Percentiles rank a stretch among this genome's conserved stretches.
phyloP scores from a whole-genome alignment of 441 rosid genomes.

The Pelargonium myrrhifolium region DNA sequence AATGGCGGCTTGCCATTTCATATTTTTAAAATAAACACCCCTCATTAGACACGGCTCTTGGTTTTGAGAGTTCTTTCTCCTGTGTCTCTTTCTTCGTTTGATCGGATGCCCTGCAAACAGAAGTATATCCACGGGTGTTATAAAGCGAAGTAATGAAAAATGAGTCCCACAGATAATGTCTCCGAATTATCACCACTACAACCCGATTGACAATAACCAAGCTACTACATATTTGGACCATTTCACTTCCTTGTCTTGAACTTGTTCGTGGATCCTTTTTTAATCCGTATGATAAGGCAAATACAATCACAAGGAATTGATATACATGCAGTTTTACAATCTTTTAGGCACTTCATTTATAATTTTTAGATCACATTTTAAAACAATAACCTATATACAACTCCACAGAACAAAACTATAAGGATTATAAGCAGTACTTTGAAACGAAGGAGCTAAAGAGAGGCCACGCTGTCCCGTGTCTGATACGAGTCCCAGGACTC shows the following conservation, averaged over 20 bases:
- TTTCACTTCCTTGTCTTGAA: not conserved
- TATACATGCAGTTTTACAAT: too few relatives aligned
- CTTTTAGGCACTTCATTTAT: too few relatives aligned
- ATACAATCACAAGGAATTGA: too few relatives aligned
- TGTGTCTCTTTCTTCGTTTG: slow-evolving; percentile 83
- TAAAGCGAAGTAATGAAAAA: slow-evolving; percentile 14
- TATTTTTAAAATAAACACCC: slow-evolving; percentile 94
- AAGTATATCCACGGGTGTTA: slow-evolving; percentile 9
- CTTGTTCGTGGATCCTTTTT: not conserved
- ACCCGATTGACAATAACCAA: not conserved
- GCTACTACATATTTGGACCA: not conserved
- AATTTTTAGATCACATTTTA: too few relatives aligned
- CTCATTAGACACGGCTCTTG: slow-evolving; percentile 95
- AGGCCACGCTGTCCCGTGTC: not conserved
- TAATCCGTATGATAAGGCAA: not conserved
- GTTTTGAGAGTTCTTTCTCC: slow-evolving; percentile 75
- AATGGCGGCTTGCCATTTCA: slow-evolving; percentile 99
- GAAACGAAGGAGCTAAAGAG: not conserved
- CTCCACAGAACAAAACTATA: too few relatives aligned
- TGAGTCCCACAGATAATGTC: not conserved
- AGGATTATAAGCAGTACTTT: not conserved
- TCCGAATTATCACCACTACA: not conserved
- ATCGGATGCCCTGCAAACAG: slow-evolving; percentile 53
- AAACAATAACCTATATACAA: too few relatives aligned
- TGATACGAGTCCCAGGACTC: too few relatives aligned